Base-by-base conservation (phyloP, 2,329 filamentous ascomycete species). In the Chaetomium globosum region DNA sequence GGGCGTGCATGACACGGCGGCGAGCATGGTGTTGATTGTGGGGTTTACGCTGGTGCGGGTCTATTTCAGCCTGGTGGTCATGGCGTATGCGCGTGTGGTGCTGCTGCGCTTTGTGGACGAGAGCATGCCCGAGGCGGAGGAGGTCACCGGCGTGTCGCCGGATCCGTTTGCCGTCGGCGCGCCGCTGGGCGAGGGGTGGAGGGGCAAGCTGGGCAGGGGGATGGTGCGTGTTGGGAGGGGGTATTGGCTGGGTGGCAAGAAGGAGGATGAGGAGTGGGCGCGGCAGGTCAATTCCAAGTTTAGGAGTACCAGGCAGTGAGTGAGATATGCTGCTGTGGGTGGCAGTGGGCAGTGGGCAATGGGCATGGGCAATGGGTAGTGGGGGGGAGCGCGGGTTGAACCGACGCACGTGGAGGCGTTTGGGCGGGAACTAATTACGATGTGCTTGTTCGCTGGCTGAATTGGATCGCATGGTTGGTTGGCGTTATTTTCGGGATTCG, bases 31-130 rank as follows among this genome's bases (percentile, higher is more conserved):
- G 12, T 82, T 96, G 61, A 91, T 97, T 67, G 83, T 85, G 36
- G 77, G 84, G 1, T 84, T 97, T 68, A 96, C 90, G 78, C 80
- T 89, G 13, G 81, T 96, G 49, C 85, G 93, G 33, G 77, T 93
- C 33, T 97, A 97, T 80, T 93, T 96, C 72, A 87, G 90, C 70
- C 80, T 97, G 46, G 84, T 97, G 61, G 87, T 96, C 75, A 87
- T 96, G 78, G 87, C 91, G 7, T 95, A 91, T 76, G 92, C 93
- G 3, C 86, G 92, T 68, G 86, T 89, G 74, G 89, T 91, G 16
- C 79, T 97, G 58, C 85, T 90, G 65, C 87, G 88, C 70, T 87
- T 91, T 75, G 82, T 89, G 58, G 83, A 85, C 60, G 77, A 78
- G 65, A 55, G 59, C 72, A 80, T 65, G 76, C 77, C 46, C 30